Base-by-base conservation (phyloP, 2,329 filamentous ascomycete genomes). In the Fusarium oxysporum region DNA sequence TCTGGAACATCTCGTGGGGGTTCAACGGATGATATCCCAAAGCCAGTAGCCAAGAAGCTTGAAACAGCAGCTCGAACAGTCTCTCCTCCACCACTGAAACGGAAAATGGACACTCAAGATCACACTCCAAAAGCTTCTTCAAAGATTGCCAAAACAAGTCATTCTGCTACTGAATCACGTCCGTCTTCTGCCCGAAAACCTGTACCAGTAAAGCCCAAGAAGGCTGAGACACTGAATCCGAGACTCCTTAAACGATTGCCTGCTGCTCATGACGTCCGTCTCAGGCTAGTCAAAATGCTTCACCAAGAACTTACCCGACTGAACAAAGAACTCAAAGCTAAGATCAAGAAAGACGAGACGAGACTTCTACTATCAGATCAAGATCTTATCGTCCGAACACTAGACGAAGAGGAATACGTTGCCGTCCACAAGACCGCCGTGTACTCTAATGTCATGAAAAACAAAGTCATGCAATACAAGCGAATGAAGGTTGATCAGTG, bases 361-460 rank as follows among this genome's bases (percentile, higher is more conserved):
- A 79, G 80, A 44, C 83, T 93, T 5, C 77, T 91, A 21, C 80
- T 94, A 51, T 88, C 87, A 2, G 85, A 90, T 3, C 90, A 93
- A 77, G 88, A 91, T 50, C 85, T 95, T 28, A 92, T 95, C 69
- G 89, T 87, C 73, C 85, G 90, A 68, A 89, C 90, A 1, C 83
- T 96, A 3, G 92, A 96, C 73, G 90, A 95, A 68, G 97, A 99
- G 82, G 91, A 97, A 79, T 89, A 89, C 40, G 84, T 90, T 12
- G 95, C 95, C 2, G 86, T 85, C 17, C 90, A 91, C 21, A 92
- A 92, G 67, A 83, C 87, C 3, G 82, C 87, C 1, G 90, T 98
- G 33, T 99, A 99, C 78, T 85, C 88, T 12, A 97, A 97, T 76
- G 85, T 95, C 32, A 90, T 98, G 80, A 97, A 95, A 79, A 93